phyloP scores from a whole-genome alignment of 139 green algal species.

The Chlamydomonas sphaeroides region DNA sequence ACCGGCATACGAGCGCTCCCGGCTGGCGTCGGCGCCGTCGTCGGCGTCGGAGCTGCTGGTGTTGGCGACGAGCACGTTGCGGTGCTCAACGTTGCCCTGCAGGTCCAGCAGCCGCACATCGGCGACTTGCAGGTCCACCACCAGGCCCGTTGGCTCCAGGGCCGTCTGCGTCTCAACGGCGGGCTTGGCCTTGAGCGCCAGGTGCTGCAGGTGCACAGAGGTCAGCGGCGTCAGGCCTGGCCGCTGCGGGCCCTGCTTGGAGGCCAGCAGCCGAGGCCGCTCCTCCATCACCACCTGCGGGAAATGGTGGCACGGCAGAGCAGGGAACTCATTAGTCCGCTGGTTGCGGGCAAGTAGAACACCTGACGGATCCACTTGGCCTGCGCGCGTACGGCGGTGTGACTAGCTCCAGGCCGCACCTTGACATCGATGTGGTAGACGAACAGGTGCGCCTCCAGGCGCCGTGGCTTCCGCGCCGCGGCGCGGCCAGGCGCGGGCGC shows the following conservation, averaged over 20 bases:
- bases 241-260: background rate
- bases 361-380: no score
- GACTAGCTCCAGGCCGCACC: no score
- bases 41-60: no score
- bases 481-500: no score
- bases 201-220: background rate
- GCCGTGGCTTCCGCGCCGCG: background rate
- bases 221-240: conserved; percentile 34
- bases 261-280: background rate
- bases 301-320: no score
- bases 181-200: background rate
- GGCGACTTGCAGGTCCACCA: background rate
- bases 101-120: conserved; percentile 15
- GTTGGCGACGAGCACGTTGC: conserved; percentile 41
- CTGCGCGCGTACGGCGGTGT: no score
- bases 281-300: conserved; percentile 56
- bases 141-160: background rate
- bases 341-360: no score
- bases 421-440: background rate
- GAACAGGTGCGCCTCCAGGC: background rate
- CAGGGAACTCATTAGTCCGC: no score
- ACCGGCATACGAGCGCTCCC: no score
- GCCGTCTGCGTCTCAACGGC: no score
- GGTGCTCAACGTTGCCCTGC: conserved; percentile 51
- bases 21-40: no score